Base-by-base conservation (phyloP, 805 yeast genomes). In the Monosporozyma aquatica region DNA sequence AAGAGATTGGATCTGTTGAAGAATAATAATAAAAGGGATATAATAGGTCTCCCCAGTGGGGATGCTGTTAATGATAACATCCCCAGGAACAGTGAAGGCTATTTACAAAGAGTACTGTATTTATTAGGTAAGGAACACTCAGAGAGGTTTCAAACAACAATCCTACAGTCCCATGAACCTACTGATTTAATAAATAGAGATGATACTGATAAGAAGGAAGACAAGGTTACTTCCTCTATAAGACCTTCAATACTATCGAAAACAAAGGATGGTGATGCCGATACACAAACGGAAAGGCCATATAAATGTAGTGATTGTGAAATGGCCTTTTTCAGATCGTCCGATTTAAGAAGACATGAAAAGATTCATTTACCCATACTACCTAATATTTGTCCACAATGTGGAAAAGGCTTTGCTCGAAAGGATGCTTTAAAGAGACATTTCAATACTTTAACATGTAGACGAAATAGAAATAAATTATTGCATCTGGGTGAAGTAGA, bases 361-460 rank as follows among this genome's bases (percentile, higher is more conserved):
- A 77, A 81, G 54, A 83, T 78, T 30, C 92, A 83, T 62, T 62
- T 82, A 36, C 48, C 77, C 23, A 74, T 80, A 4, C 74, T 84
- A 5, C 89, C 90, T 1, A 81, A 83, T 56, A 75, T 82, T 41
- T 83, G 92, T 60, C 74, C 78, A 3, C 62, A 69, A 23, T 83
- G 92, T 65, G 85, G 84, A 25, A 83, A 82, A 55, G 87, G 90
- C 0, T 83, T 83, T 69, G 89, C 90, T 1, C 66, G 92, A 39
- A 82, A 81, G 52, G 92, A 83, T 62, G 90, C 90, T 0, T 65
- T 83, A 50, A 83, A 82, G 56, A 66, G 92, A 51, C 90, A 83
- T 59, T 67, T 68, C 44, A 82, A 81, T 38, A 83, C 92, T 0
- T 64, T 80, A 42, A 82, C 92, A 0, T 83, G 92, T 65, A 76